Base-by-base conservation (phyloP, 2,329 filamentous ascomycete genomes). In the Colletotrichum ledebouriae region DNA sequence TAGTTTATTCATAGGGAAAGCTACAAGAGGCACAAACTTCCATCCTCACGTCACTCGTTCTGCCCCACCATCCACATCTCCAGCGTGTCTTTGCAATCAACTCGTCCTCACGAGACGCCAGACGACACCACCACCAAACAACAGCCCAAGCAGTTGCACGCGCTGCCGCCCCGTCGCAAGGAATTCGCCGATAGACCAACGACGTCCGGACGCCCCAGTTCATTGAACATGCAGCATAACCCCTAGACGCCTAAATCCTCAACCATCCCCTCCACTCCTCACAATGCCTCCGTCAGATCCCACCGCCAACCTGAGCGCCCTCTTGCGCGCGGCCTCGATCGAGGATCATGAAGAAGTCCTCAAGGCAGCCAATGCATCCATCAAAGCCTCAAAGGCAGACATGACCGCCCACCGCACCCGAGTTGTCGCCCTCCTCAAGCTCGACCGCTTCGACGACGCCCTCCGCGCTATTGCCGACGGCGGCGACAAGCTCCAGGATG, bases 391-490 rank as follows among this genome's bases (percentile, higher is more conserved):
- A 72, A 90, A 89, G 75, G 77, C 77, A 60, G 85, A 90, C 72
- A 67, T 78, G 37, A 81, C 87, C 46, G 90, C 90, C 60, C 89
- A 91, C 42, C 90, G 91, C 76, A 90, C 89, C 41, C 90, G 91
- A 69, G 85, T 91, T 13, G 86, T 95, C 50, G 92, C 93, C 22
- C 85, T 96, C 20, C 84, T 96, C 71, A 94, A 94, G 77, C 87
- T 96, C 73, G 93, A 96, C 79, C 91, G 92, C 67, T 96, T 91
- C 78, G 88, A 92, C 65, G 93, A 96, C 78, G 92, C 92, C 52
- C 82, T 94, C 55, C 88, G 88, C 67, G 86, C 88, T 63, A 86
- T 95, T 67, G 86, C 89, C 68, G 87, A 89, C 41, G 89, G 84
- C 17, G 89, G 89, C 56, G 82, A 86, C 66, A 83, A 81, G 71